These are phyloP conservation scores for Abrus precatorius DNA, from an alignment of 306 rosid genomes.

Conservation along the genomic window DNA sequence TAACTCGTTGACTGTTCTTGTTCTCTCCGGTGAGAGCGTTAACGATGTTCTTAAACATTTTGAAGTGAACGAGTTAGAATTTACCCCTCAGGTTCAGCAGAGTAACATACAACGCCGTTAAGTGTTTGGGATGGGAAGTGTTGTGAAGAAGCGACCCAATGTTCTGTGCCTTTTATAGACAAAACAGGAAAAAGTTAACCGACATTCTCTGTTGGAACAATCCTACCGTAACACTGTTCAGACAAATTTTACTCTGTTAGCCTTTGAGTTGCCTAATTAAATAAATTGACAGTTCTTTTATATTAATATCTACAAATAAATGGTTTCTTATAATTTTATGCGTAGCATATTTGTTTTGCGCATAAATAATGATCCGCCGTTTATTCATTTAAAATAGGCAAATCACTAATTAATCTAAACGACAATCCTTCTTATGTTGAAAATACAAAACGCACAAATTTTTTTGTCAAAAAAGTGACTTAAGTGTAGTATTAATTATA, in stretches of 20 bases:
- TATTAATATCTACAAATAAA: too few relatives aligned
- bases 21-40: slow-evolving; percentile 5
- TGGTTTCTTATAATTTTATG: too few relatives aligned
- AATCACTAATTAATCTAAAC: too few relatives aligned
- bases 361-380: too few relatives aligned
- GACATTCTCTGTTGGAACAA: neutral
- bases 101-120: neutral
- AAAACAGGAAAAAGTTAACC: neutral
- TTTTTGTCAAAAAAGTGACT: too few relatives aligned
- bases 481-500: too few relatives aligned
- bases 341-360: too few relatives aligned
- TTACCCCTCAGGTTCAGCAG: neutral
- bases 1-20: slow-evolving; percentile 38
- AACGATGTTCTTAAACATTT: slow-evolving; percentile 43
- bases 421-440: too few relatives aligned
- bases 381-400: too few relatives aligned
- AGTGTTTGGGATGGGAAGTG: slow-evolving; percentile 2
- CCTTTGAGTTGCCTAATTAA: neutral
- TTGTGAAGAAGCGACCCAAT: slow-evolving; percentile 2
- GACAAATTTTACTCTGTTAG: neutral
- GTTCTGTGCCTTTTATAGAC: slow-evolving; percentile 30
- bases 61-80: neutral
- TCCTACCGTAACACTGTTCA: too few relatives aligned
- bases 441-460: too few relatives aligned
- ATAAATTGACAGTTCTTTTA: too few relatives aligned